Evolutionary conservation across 2,329 filamentous ascomycete species (phyloP).

Genomic region (Onygenales sp.): DNA sequence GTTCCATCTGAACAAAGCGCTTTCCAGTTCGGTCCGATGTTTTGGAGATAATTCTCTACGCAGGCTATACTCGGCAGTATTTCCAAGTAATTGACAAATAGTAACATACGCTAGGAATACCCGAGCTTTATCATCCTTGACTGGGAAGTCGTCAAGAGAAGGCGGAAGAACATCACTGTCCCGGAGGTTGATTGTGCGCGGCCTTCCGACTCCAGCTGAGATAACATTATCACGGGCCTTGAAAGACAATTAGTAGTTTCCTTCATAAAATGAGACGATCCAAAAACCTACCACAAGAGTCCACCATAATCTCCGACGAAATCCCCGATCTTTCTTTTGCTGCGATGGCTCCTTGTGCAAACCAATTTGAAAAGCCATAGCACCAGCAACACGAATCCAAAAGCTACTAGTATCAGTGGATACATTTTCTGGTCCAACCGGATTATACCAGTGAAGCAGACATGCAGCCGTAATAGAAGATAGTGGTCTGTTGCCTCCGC

Average conservation of each 20-base stretch:
- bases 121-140: slow-evolving; percentile 10
- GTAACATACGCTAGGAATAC: background rate
- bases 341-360: slow-evolving; percentile 31
- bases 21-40: slow-evolving; percentile 22
- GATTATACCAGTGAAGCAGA: slow-evolving; percentile 36
- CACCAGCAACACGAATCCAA: slow-evolving; percentile 33
- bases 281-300: slow-evolving; percentile 27
- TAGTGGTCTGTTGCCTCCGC: slow-evolving; percentile 26
- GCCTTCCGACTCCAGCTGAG: slow-evolving; percentile 31
- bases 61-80: background rate
- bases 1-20: slow-evolving; percentile 31
- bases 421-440: slow-evolving; percentile 31
- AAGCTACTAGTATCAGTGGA: slow-evolving; percentile 34
- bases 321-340: slow-evolving; percentile 23
- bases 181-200: slow-evolving; percentile 31
- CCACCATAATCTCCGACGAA: slow-evolving; percentile 38
- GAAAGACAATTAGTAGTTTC: background rate
- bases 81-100: background rate
- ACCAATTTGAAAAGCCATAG: slow-evolving; percentile 34
- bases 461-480: slow-evolving; percentile 31
- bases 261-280: background rate
- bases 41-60: background rate
- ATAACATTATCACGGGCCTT: slow-evolving; percentile 32
- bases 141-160: slow-evolving; percentile 25
- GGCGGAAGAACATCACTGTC: slow-evolving; percentile 31